Conservation (phyloP, 768 basidiomycete species). For the Suillus decipiens region DNA sequence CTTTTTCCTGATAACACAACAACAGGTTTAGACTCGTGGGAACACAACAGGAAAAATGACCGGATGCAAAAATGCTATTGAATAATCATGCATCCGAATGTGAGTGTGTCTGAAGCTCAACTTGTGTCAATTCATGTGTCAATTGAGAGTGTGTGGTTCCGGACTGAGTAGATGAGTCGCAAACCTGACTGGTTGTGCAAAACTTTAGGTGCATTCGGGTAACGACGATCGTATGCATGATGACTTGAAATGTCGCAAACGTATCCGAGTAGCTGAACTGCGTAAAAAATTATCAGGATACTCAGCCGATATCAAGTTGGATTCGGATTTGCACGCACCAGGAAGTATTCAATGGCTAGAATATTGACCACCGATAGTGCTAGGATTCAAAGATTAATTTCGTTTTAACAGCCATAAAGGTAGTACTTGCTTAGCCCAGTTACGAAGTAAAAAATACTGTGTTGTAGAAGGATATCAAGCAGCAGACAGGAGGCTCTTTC, state of each 20-base stretch:
- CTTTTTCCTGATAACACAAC: not conserved
- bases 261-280: not conserved
- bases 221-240: not conserved
- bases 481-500: not conserved
- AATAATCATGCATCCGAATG: not conserved
- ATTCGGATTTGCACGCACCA: not conserved
- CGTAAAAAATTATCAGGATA: not conserved
- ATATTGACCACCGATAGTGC: conserved; percentile 1
- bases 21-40: not conserved
- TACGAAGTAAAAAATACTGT: not conserved
- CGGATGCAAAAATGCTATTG: not conserved
- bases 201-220: conserved; percentile 2
- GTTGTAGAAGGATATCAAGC: not conserved
- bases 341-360: not conserved
- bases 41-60: not conserved
- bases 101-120: not conserved
- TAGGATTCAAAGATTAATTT: not conserved
- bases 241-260: not conserved
- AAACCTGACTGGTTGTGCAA: not conserved
- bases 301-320: not conserved
- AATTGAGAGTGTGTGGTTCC: not conserved
- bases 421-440: not conserved
- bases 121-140: not conserved
- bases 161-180: not conserved
- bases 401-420: not conserved